Base-by-base conservation (phyloP, 176 grass and related monocot genomes). In the Otatea glauca region DNA sequence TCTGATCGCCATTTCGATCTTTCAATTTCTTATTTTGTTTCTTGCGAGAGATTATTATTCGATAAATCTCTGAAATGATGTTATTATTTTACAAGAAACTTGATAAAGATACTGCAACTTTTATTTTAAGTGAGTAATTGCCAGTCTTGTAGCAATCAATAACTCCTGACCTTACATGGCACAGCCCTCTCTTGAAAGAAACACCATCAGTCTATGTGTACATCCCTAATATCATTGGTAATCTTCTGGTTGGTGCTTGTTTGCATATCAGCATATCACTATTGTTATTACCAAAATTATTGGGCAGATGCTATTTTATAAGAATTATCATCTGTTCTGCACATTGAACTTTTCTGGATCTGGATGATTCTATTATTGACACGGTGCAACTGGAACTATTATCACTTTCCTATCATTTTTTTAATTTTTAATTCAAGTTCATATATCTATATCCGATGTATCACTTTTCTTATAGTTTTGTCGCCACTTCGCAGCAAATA, bases 211-310 rank as follows among this genome's bases (percentile, higher is more conserved):
- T 97, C 37, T 97, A 97, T 84, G 85, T 97, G 45, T 97, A 97
- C 89, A 94, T 97, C 75, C 94, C 94, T 83, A 97, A 97, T 77
- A 88, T 97, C 23, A 94, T 90, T 72, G 94, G 94, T 90, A 77
- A 39, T 5, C 21, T 12, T 78, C 73, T 47, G 9, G 44, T 44
- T 62, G 3, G 37, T 80, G 2, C 16, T 14, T 75, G 16, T 61
- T 54, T 62, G 51, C 17, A 6, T 69, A 16, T 72, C 21, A 29
- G 15, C 39, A 21, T 65, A 21, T 79, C 5, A 23, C 39, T n/a
- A 0, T 54, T 54, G 69, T 18, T 73, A 23, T 61, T 48, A 62
- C 10, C 15, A 10, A 15, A 82, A 15, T 37, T 27, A 82, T 3
- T 24, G 18, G 20, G 2, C 6, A 72, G 0, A 7, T 6, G 25